Base-by-base conservation (phyloP, 768 basidiomycete species). In the Terana coerulea region DNA sequence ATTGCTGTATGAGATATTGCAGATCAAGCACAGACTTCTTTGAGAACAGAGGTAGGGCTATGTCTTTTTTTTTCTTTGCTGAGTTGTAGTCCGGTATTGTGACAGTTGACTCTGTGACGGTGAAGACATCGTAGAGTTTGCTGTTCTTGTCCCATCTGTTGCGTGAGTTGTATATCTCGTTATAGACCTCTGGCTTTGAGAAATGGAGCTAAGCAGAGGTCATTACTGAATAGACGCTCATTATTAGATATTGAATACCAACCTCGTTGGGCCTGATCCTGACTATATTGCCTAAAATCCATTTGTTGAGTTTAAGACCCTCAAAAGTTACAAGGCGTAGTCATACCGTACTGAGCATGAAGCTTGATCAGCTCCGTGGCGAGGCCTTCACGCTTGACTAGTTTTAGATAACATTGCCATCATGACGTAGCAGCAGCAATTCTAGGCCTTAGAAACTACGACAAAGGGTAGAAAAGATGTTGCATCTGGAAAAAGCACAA, bases 201-300 rank as follows among this genome's bases (percentile, higher is more conserved):
- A 76, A 76, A 47, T 74, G 73, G 44, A 76, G 67, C 75, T 75
- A 36, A 10, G 39, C 29, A n/a, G n/a, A n/a, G n/a, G 44, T 5
- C 11, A 15, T 19, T 37, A 33, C 28, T 10, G 35, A n/a, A n/a
- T 29, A 8, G n/a, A n/a, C n/a, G n/a, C n/a, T n/a, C n/a, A 37
- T 51, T n/a, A 25, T 44, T 25, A 51, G n/a, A 1, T 40, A 34
- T 44, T 10, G 14, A 37, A 43, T 6, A n/a, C n/a, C n/a, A n/a
- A 72, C 74, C 63, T 74, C 69, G 53, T 73, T 70, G 0, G 73
- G 73, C 0, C 60, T 69, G 40, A 74, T 60, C 46, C 74, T 63
- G 31, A 74, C 63, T 24, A 74, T 62, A 26, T 65, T 60, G 11
- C 74, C 73, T 37, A 25, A 3, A 29, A 15, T 7, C 7, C 30